Percentiles rank a stretch among this genome's conserved stretches.
These are phyloP conservation scores for Fusarium sp. DNA, from an alignment of 2,329 filamentous ascomycete species.

Conservation along the genomic window DNA sequence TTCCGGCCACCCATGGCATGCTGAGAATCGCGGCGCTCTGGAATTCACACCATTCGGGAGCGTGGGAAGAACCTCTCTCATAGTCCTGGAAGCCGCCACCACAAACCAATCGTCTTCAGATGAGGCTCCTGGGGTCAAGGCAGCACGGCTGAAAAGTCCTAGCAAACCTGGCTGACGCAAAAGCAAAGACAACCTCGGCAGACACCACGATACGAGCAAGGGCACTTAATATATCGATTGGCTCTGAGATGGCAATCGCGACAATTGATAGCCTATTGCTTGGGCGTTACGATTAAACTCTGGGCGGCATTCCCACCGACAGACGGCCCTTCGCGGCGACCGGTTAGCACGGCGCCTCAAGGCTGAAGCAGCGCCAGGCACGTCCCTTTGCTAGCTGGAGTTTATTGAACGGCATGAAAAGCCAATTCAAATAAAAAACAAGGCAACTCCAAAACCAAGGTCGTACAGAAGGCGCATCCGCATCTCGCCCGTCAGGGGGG, in stretches of 20 bases:
- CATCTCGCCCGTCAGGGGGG: slow-evolving; percentile 28
- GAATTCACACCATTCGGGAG: slow-evolving; percentile 10
- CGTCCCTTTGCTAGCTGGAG: slow-evolving; percentile 22
- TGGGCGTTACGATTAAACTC: slow-evolving; percentile 13
- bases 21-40: not conserved
- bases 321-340: not conserved
- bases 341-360: slow-evolving; percentile 3
- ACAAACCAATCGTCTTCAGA: slow-evolving; percentile 9
- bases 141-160: slow-evolving; percentile 17
- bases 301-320: slow-evolving; percentile 20
- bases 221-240: not conserved
- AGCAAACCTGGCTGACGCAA: slow-evolving; percentile 9
- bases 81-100: slow-evolving; percentile 5
- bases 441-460: slow-evolving; percentile 4
- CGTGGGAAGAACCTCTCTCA: slow-evolving; percentile 5
- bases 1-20: slow-evolving; percentile 13
- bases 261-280: not conserved
- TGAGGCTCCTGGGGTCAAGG: slow-evolving; percentile 11
- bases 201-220: not conserved
- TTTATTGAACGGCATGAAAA: slow-evolving; percentile 11
- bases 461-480: slow-evolving; percentile 13
- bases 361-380: slow-evolving; percentile 31
- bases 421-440: slow-evolving; percentile 16
- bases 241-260: not conserved
- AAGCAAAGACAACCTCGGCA: not conserved